Evolutionary conservation across 441 rosid genomes (phyloP).

Genomic region (Gossypium laxum): DNA sequence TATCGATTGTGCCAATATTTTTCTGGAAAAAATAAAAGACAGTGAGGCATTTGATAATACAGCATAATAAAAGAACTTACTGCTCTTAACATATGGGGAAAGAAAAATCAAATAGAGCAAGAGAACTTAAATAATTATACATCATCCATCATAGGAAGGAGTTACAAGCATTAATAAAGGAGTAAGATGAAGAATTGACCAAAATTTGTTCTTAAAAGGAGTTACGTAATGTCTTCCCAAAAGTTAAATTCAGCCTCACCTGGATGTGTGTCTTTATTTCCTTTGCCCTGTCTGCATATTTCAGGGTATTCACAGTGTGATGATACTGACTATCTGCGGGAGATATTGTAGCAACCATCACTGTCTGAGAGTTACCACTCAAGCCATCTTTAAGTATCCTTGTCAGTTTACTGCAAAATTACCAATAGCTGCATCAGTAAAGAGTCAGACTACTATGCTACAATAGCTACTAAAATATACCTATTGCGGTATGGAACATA

Average conservation of each 20-base stretch:
- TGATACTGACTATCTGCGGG: constrained; percentile 74
- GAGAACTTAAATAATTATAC: background rate
- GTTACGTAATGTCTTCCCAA: background rate
- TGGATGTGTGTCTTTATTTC: constrained; percentile 88
- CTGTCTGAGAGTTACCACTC: constrained; percentile 56
- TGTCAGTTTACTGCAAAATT: constrained; percentile 66
- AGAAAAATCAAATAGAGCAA: background rate
- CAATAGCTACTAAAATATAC: constrained; percentile 28
- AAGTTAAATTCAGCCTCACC: constrained; percentile 30
- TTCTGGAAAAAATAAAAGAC: constrained; percentile 34
- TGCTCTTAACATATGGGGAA: background rate
- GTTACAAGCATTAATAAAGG: background rate
- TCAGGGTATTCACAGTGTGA: constrained; percentile 82
- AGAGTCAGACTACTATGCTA: background rate
- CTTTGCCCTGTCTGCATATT: constrained; percentile 91
- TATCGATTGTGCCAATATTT: constrained; percentile 79
- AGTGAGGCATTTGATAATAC: constrained; percentile 1
- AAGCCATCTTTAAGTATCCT: constrained; percentile 92
- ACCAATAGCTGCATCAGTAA: constrained; percentile 14
- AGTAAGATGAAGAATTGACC: background rate
- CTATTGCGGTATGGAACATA: constrained; percentile 93
- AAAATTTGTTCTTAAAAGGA: constrained; percentile 1
- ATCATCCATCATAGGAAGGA: background rate
- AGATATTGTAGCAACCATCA: constrained; percentile 85
- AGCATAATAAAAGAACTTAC: background rate